Conservation (phyloP, 2,329 filamentous ascomycete genomes). For the Ceratocystis albifundus region DNA sequence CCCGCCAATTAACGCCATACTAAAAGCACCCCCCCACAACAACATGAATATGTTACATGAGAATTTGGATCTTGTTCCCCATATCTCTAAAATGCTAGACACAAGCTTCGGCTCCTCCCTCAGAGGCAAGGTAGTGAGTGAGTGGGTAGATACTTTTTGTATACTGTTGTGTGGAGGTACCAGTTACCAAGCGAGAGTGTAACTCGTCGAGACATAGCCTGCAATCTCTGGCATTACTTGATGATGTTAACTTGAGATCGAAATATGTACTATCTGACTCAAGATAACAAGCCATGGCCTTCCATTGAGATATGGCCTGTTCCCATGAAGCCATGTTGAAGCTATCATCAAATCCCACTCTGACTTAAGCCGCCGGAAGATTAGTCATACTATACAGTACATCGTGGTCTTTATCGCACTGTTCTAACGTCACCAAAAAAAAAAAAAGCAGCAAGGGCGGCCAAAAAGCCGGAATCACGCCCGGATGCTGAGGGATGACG, state of each 20-base stretch:
- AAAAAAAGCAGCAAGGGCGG: not conserved
- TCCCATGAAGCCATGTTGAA: not conserved
- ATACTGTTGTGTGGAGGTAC: not conserved
- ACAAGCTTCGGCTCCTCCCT: not conserved
- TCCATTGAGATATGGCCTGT: not conserved
- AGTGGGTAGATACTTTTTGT: slow-evolving; percentile 1
- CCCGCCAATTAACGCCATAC: not conserved
- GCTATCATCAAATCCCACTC: not conserved
- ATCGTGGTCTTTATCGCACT: not conserved
- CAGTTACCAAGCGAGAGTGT: not conserved
- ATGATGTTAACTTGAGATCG: not conserved
- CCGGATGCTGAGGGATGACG: not conserved
- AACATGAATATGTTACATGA: not conserved
- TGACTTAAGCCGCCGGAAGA: not conserved
- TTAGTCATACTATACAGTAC: slow-evolving; percentile 10
- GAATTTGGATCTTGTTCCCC: not conserved
- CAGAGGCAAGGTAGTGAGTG: not conserved
- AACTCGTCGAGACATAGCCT: not conserved
- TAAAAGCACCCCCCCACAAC: not conserved
- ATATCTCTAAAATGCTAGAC: not conserved
- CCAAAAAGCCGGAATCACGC: not conserved
- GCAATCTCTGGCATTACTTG: too few relatives aligned
- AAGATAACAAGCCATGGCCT: not conserved
- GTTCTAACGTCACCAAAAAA: not conserved
- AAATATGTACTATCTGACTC: not conserved